phyloP scores from a whole-genome alignment of 768 basidiomycete genomes.

The Boletus barrowsii region DNA sequence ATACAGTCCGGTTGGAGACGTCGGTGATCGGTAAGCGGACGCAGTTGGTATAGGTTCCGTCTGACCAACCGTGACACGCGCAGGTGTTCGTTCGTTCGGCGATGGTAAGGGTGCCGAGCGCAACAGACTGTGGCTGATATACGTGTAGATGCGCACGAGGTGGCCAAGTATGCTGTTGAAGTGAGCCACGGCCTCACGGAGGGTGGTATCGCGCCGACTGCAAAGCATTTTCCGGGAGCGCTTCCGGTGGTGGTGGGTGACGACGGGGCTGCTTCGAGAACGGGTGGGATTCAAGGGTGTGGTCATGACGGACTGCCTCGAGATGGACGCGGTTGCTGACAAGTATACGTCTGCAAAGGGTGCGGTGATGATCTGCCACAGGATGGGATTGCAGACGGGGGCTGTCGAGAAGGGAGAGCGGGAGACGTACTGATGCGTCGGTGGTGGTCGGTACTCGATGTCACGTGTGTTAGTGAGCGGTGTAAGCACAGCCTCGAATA shows the following conservation, averaged over 20 bases:
- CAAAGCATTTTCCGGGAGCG: constrained; percentile 75
- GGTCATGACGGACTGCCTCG: constrained; percentile 70
- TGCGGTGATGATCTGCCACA: constrained; percentile 73
- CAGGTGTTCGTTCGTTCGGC: constrained; percentile 69
- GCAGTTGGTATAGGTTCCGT: not conserved
- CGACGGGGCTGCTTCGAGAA: constrained; percentile 49
- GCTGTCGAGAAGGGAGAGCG: constrained; percentile 49
- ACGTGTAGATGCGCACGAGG: constrained; percentile 49
- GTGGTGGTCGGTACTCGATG: constrained; percentile 48
- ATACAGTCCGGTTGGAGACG: constrained; percentile 68
- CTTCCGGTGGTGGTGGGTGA: constrained; percentile 56
- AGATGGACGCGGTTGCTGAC: constrained; percentile 69
- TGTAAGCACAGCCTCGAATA: constrained; percentile 21
- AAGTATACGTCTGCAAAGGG: constrained; percentile 37
- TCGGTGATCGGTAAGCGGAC: constrained; percentile 61
- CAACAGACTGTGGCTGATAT: not conserved
- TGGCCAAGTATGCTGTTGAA: constrained; percentile 46
- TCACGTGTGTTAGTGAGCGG: constrained; percentile 20
- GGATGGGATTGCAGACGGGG: constrained; percentile 47
- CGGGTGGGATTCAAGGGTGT: constrained; percentile 55
- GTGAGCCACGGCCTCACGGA: constrained; percentile 47
- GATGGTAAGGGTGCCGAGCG: constrained; percentile 44
- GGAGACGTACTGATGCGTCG: constrained; percentile 39
- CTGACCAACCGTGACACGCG: not conserved
- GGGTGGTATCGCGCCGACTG: constrained; percentile 54